phyloP scores from a whole-genome alignment of 768 basidiomycete genomes.

The Pisolithus sp. region DNA sequence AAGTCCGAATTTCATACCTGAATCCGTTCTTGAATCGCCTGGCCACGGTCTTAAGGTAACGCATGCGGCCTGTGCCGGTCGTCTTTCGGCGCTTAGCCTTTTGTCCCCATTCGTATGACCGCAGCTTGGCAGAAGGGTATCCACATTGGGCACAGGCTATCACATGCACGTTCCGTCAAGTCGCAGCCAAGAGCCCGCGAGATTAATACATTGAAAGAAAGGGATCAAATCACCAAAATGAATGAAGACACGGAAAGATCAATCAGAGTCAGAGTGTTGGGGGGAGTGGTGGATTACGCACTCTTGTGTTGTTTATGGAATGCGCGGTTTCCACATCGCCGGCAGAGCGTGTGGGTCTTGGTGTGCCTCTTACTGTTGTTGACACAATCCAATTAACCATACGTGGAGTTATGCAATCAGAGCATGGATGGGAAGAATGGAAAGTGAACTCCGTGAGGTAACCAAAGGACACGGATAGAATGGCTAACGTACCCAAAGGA shows the following conservation, averaged over 20 bases:
- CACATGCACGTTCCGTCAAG: too few species aligned
- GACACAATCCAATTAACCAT: neutral
- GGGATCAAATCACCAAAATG: neutral
- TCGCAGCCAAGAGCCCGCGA: neutral
- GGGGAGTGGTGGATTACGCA: constrained; percentile 32
- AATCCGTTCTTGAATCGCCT: constrained; percentile 99
- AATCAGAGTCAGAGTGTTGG: neutral
- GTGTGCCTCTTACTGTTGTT: constrained; percentile 85
- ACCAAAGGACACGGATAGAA: neutral
- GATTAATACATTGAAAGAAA: neutral
- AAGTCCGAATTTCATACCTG: constrained; percentile 45
- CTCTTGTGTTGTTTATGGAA: constrained; percentile 99
- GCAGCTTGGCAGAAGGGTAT: constrained; percentile 90
- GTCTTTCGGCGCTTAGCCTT: constrained; percentile 99
- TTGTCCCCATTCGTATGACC: constrained; percentile 96
- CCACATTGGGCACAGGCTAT: constrained; percentile 93
- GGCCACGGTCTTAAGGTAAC: constrained; percentile 85
- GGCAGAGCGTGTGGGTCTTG: constrained; percentile 95
- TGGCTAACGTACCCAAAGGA: constrained; percentile 76
- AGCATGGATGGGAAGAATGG: neutral
- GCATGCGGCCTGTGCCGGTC: constrained; percentile 95
- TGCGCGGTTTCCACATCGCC: constrained; percentile 90
- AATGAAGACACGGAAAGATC: neutral
- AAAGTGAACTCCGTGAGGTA: neutral
- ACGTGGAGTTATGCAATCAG: neutral